Conservation (phyloP, 306 rosid genomes). For the Chamaecrista fasciculata region DNA sequence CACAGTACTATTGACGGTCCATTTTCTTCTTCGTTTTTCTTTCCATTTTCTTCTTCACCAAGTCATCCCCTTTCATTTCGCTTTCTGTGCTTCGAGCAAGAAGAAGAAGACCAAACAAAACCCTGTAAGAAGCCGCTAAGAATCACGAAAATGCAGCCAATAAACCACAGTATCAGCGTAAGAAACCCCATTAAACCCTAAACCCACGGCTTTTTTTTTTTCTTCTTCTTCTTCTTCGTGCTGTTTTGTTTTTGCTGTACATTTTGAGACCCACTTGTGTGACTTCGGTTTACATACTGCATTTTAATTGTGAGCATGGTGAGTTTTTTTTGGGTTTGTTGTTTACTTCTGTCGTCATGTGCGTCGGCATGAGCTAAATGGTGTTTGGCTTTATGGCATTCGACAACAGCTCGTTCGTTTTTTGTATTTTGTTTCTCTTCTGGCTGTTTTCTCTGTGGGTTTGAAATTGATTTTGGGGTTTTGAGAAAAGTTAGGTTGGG, state of each 20-base stretch:
- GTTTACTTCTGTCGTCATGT: background rate
- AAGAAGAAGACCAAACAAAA: background rate
- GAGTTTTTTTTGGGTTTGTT: background rate
- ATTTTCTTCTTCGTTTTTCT: no score
- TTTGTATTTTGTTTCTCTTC: background rate
- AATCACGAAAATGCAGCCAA: background rate
- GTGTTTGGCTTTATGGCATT: background rate
- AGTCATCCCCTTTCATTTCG: background rate
- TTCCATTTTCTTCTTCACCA: background rate
- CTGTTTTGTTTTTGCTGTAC: background rate
- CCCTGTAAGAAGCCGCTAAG: background rate
- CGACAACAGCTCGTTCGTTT: background rate
- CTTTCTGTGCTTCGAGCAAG: background rate
- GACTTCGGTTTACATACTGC: background rate
- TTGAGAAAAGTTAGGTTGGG: background rate
- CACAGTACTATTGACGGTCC: no score
- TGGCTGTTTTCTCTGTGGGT: background rate
- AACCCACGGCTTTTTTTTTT: background rate
- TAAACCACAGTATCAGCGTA: background rate
- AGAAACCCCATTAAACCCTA: constrained; percentile 3
- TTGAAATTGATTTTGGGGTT: background rate
- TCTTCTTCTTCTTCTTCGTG: background rate
- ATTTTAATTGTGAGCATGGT: background rate
- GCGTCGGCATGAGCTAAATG: background rate
- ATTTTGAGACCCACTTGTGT: background rate